A percentile compares a stretch with the other conserved stretches of the same genome.
Conservation (phyloP, 352 stramenopile species). For the Pythium dissotocum region DNA sequence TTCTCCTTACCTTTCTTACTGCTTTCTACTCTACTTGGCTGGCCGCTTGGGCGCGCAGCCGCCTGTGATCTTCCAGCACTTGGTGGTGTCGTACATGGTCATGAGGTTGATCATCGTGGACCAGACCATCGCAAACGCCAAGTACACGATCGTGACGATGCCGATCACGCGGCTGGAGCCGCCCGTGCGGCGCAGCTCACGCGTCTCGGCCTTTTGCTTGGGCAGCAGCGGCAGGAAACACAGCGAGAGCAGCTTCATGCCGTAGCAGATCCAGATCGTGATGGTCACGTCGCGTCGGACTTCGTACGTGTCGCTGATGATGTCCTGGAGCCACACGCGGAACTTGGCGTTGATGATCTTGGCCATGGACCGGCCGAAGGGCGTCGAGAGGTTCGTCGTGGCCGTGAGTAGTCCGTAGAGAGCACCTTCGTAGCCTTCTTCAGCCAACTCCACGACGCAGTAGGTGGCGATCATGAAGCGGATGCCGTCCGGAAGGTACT, state of each 20-base stretch:
- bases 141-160: conserved; percentile 17
- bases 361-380: conserved; percentile 17
- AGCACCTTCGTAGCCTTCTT: conserved; percentile 13
- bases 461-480: conserved; percentile 31
- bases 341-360: conserved; percentile 25
- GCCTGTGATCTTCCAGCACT: conserved; percentile 64
- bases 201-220: conserved; percentile 25
- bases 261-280: conserved; percentile 25
- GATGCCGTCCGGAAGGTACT: conserved; percentile 24
- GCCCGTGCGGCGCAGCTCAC: conserved; percentile 12
- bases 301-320: conserved; percentile 20
- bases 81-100: conserved; percentile 52
- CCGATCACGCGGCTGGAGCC: conserved; percentile 14
- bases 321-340: conserved; percentile 20
- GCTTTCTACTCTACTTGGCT: conserved; percentile 1
- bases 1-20: background rate
- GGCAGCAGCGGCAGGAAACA: conserved; percentile 20
- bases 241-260: conserved; percentile 14
- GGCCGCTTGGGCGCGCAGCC: conserved; percentile 30
- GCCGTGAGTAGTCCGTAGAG: conserved; percentile 37
- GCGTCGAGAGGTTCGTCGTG: conserved; percentile 12
- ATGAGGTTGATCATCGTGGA: conserved; percentile 26
- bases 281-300: conserved; percentile 22
- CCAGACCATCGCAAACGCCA: conserved; percentile 18
- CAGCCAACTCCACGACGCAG: conserved; percentile 26